A percentile compares a stretch with the other conserved stretches of the same genome.
Evolutionary conservation across 176 grass and related monocot genomes (phyloP).

Genomic region (Zizania latifolia): DNA sequence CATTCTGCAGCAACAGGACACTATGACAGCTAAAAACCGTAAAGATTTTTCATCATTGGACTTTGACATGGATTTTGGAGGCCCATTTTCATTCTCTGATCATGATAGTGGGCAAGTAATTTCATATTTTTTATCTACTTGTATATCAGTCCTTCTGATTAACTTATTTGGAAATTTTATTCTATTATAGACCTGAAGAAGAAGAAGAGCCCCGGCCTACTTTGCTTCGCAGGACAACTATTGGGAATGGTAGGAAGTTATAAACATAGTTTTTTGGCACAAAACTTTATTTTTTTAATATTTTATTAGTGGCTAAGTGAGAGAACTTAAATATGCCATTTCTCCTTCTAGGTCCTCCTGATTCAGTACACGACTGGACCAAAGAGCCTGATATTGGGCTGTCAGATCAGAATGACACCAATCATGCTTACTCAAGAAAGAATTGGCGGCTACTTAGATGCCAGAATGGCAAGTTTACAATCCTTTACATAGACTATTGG

Average conservation of each 20-base stretch:
- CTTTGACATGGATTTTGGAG: constrained; percentile 60
- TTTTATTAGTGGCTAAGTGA: background rate
- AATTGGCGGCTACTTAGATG: constrained; percentile 89
- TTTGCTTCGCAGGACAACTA: constrained; percentile 55
- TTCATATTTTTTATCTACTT: constrained; percentile 5
- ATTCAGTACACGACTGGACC: constrained; percentile 83
- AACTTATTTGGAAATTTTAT: constrained; percentile 26
- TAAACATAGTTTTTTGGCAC: background rate
- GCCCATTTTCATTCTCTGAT: constrained; percentile 50
- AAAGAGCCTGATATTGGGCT: constrained; percentile 63
- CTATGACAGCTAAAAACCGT: constrained; percentile 41
- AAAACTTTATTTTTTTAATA: constrained; percentile 9
- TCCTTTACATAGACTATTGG: background rate
- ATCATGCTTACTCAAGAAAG: constrained; percentile 64
- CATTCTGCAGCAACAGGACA: constrained; percentile 79
- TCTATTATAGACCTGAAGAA: constrained; percentile 67
- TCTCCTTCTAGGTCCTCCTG: constrained; percentile 69
- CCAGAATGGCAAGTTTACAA: constrained; percentile 76
- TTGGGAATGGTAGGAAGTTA: constrained; percentile 64
- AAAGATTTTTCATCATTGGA: constrained; percentile 69
- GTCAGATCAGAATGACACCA: constrained; percentile 50
- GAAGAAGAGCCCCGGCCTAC: constrained; percentile 59
- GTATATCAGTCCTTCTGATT: constrained; percentile 15
- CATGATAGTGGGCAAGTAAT: constrained; percentile 64
- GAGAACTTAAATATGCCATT: constrained; percentile 20